Percentiles rank a stretch among this genome's conserved stretches.
Evolutionary conservation across 345 rosid genomes (phyloP).

Genomic region (Mallotus nudiflorus): DNA sequence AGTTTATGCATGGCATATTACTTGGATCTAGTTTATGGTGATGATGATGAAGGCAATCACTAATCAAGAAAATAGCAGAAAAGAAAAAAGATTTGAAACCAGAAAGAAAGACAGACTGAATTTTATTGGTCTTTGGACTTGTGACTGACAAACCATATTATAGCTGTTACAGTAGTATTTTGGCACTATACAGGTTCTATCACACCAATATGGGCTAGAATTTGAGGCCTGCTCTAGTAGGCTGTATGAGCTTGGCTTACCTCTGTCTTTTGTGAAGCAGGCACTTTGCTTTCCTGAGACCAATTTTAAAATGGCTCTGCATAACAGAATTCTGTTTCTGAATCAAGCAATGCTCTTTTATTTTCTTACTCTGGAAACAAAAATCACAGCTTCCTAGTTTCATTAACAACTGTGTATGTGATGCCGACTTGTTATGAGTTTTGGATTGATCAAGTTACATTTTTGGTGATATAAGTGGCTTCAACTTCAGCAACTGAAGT

Average conservation of each 20-base stretch:
- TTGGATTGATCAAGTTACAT: conserved; percentile 1
- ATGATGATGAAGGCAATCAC: not conserved
- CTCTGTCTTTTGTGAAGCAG: not conserved
- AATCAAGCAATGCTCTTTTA: not conserved
- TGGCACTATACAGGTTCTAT: not conserved
- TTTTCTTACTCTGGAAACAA: not conserved
- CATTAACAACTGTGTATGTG: not conserved
- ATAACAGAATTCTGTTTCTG: not conserved
- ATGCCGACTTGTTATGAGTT: not conserved
- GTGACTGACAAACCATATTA: not conserved
- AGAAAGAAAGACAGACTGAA: not conserved
- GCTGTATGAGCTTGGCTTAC: not conserved
- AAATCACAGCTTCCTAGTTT: not conserved
- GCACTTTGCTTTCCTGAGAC: not conserved
- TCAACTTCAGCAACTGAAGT: conserved; percentile 14
- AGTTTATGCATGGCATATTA: not conserved
- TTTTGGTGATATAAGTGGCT: not conserved
- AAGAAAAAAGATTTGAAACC: not conserved
- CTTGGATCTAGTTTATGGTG: not conserved
- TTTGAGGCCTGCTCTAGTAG: not conserved
- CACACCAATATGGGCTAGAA: not conserved
- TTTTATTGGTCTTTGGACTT: not conserved
- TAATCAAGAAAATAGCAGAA: not conserved
- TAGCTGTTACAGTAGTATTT: not conserved
- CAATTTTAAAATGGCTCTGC: not conserved